A percentile compares a stretch with the other conserved stretches of the same genome.
phyloP scores from a whole-genome alignment of 352 stramenopile genomes.

The Sclerospora graminicola region DNA sequence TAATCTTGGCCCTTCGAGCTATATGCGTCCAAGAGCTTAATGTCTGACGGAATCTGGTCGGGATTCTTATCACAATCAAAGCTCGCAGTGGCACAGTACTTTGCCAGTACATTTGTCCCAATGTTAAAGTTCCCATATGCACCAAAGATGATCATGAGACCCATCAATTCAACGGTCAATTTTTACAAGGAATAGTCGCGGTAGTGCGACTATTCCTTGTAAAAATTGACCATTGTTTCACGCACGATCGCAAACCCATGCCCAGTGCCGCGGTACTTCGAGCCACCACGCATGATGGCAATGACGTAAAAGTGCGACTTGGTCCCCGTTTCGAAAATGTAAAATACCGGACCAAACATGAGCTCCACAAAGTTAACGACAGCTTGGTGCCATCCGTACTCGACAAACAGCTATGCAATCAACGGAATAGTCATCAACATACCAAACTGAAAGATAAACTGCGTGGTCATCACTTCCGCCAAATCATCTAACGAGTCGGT shows the following conservation, averaged over 20 bases:
- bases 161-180: too few species aligned
- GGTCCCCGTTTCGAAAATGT: slow-evolving; percentile 82
- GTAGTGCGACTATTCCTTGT: too few species aligned
- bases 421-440: slow-evolving; percentile 84
- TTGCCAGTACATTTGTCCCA: too few species aligned
- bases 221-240: too few species aligned
- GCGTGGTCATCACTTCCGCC: slow-evolving; percentile 69
- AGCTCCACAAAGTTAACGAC: slow-evolving; percentile 72
- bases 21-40: too few species aligned
- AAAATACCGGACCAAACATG: slow-evolving; percentile 75
- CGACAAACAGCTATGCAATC: slow-evolving; percentile 73
- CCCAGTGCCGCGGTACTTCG: slow-evolving; percentile 76
- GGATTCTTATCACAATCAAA: too few species aligned
- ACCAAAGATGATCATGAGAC: too few species aligned
- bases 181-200: too few species aligned
- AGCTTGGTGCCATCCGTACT: slow-evolving; percentile 77
- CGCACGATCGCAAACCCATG: slow-evolving; percentile 79
- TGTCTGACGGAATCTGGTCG: too few species aligned
- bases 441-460: slow-evolving; percentile 86
- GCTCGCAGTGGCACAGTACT: too few species aligned
- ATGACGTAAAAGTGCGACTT: slow-evolving; percentile 83
- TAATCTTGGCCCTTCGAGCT: too few species aligned
- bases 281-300: slow-evolving; percentile 77
- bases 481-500: slow-evolving; percentile 64
- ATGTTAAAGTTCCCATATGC: too few species aligned